Conservation (phyloP, 2,329 filamentous ascomycete species). For the Fusarium paranaense region DNA sequence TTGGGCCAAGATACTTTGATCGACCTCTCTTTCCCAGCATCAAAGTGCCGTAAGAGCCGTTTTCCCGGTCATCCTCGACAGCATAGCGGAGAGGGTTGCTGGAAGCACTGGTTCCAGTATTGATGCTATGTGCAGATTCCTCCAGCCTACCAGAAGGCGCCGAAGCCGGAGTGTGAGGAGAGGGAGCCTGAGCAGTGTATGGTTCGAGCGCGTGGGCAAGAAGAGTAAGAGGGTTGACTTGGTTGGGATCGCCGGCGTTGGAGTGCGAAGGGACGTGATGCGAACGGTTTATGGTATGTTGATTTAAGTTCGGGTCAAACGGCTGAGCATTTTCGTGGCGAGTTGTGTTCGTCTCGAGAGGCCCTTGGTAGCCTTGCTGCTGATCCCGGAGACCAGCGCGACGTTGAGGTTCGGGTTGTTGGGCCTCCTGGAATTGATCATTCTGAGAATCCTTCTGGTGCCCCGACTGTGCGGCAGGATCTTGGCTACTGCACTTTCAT, state of each 20-base stretch:
- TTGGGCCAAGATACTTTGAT: constrained; percentile 6
- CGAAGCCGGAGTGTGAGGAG: not conserved
- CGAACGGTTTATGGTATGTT: not conserved
- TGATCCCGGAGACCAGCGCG: not conserved
- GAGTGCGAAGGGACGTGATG: not conserved
- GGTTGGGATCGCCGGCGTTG: not conserved
- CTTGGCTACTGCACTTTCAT: not conserved
- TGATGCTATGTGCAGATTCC: not conserved
- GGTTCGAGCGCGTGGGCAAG: constrained; percentile 3
- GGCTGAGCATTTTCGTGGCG: not conserved
- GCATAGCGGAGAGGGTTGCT: not conserved
- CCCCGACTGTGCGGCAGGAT: not conserved
- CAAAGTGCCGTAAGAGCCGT: constrained; percentile 3
- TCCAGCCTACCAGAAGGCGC: not conserved
- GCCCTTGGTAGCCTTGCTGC: not conserved
- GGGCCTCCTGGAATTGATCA: not conserved
- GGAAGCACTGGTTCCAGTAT: not conserved
- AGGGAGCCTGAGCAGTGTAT: not conserved
- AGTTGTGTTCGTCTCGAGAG: not conserved
- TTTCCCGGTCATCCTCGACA: not conserved
- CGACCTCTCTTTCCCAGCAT: constrained; percentile 1
- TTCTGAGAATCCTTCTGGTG: not conserved
- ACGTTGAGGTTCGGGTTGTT: not conserved
- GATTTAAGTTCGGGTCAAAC: not conserved
- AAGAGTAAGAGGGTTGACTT: constrained; percentile 3